Base-by-base conservation (phyloP, 2,329 filamentous ascomycete species). In the Myotisia sp. region DNA sequence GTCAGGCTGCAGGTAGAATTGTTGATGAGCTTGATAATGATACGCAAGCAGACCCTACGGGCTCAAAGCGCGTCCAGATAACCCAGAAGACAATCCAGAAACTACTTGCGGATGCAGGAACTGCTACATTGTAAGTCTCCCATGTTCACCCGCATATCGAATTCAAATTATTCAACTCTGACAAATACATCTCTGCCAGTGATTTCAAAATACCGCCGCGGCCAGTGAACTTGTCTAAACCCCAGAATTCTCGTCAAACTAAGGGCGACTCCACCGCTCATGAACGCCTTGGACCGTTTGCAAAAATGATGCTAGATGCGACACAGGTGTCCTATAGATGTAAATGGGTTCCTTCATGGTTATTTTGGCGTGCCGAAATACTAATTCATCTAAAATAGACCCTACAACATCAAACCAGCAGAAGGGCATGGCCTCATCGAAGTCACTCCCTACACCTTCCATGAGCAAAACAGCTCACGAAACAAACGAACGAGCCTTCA, bases 71-170 rank as follows among this genome's bases (percentile, higher is more conserved):
- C 42, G 62, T 86, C 29, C 76, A 81, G 45, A 74, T 77, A 45
- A 78, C 76, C 7, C 65, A 86, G 29, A 70, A 79, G 46, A 76
- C 87, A 52, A 65, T 94, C 19, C 71, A 82, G 37, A 74, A 76
- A 42, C 68, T 92, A 26, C 57, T 94, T n/a, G n/a, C n/a, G n/a
- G n/a, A n/a, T n/a, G 37, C 74, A 76, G 49, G 70, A 54, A 62
- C 47, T 61, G 60, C 59, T 63, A 47, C n/a, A 19, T 40, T 38
- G 37, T 33, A 34, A 4, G 21, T n/a, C n/a, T n/a, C n/a, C n/a
- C n/a, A n/a, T 49, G 55, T 30, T 33, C 18, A 14, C 21, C 8
- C 27, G 26, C 3, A 23, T 30, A 12, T 26, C 20, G 6, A 19
- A 28, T 20, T 35, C 34, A 19, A n/a, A 39, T 31, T 27, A 9